Base-by-base conservation (phyloP, 208 protist species). In the Trypanosoma boissoni region DNA sequence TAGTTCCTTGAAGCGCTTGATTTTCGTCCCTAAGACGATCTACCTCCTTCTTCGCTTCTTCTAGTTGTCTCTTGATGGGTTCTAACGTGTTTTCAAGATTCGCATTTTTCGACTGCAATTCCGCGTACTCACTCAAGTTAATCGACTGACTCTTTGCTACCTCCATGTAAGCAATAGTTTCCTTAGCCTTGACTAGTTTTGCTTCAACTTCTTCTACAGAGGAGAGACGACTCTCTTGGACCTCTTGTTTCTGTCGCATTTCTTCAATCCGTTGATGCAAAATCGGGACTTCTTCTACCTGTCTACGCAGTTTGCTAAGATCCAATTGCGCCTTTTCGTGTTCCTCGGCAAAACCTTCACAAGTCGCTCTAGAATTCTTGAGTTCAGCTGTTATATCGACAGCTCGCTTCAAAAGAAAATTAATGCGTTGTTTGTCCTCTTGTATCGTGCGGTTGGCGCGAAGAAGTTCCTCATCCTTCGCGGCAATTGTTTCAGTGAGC, bases 161-260 rank as follows among this genome's bases (percentile, higher is more conserved):
- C 64, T 94, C 87, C 83, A 94, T 91, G 57, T 85, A 91, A 1
- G 84, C 84, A 51, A 95, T 91, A 21, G 82, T 91, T 64, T 95
- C 88, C 76, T 92, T 90, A 28, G 88, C 88, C 69, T 89, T 86
- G 32, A 92, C 82, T 8, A 92, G 72, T 10, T 73, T 45, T 44
- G 92, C 82, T 69, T 95, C 84, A 23, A 92, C 51, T 53, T 72
- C 74, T 58, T 78, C 59, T 18, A 78, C 73, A 18, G 62, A 65
- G 4, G 74, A 64, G 8, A 94, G 54, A 24, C 87, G 78, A 16
- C 73, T 79, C 43, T 89, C 77, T 29, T 91, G 63, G 31, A 72
- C 45, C 49, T 64, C 60, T 50, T 77, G 79, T 58, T 91, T 76
- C 44, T 73, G 73, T 42, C 36, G 58, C 44, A 85, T 9, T 3